Evolutionary conservation across 805 yeast genomes (phyloP).

Genomic region (Tanozyma kutaoensis): DNA sequence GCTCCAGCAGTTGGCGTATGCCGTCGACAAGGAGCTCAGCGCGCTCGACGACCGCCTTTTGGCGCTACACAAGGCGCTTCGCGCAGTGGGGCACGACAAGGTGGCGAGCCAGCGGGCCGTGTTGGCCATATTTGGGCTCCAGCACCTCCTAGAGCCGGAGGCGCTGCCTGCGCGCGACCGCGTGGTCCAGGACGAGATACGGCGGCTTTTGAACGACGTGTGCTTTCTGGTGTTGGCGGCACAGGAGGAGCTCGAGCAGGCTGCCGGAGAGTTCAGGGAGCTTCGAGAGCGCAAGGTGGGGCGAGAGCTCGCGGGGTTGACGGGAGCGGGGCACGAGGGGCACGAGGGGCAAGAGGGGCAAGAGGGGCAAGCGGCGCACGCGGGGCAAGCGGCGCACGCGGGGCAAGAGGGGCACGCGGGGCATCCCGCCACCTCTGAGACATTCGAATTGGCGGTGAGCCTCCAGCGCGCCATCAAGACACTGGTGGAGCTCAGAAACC

Average conservation of each 20-base stretch:
- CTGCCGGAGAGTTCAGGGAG: no score
- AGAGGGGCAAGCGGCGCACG: no score
- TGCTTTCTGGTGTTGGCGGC: conserved; percentile 4
- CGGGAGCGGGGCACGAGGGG: no score
- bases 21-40: conserved; percentile 23
- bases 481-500: conserved; percentile 6
- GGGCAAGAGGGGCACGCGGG: no score
- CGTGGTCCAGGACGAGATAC: conserved; percentile 27
- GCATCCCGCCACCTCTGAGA: no score
- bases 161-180: conserved; percentile 15
- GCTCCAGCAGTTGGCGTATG: conserved; percentile 22
- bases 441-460: conserved; percentile 11
- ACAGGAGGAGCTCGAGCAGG: no score
- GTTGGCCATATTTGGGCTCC: conserved; percentile 16
- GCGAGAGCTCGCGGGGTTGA: no score
- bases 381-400: no score
- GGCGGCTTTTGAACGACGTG: conserved; percentile 24
- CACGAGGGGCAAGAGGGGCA: no score
- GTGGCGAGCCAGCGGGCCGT: conserved; percentile 14
- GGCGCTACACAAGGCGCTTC: conserved; percentile 12
- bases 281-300: no score
- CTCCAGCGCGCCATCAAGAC: conserved; percentile 15
- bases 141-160: conserved; percentile 12
- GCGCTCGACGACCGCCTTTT: conserved; percentile 21
- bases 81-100: conserved; percentile 11